These are phyloP conservation scores for Letharia lupina DNA, from an alignment of 495 filamentous ascomycete species.

Conservation along the genomic window DNA sequence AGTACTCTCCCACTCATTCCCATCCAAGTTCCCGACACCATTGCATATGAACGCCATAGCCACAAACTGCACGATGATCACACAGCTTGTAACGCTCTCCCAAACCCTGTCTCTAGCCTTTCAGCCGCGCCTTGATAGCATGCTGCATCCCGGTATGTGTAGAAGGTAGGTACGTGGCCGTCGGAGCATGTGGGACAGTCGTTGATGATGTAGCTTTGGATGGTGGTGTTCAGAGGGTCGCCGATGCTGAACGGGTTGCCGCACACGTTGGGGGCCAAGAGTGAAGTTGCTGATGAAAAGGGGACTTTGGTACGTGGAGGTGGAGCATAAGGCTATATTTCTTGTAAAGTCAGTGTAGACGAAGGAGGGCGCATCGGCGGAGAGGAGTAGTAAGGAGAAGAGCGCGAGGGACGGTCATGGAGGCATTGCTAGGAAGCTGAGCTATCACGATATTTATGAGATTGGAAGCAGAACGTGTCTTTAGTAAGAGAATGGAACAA, in stretches of 20 bases:
- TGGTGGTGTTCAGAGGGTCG: background rate
- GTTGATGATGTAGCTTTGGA: background rate
- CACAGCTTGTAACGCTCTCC: background rate
- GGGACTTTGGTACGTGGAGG: background rate
- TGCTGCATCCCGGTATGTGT: background rate
- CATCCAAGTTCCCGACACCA: background rate
- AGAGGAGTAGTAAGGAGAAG: background rate
- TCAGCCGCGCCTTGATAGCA: background rate
- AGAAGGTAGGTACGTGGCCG: background rate
- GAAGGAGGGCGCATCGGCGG: background rate
- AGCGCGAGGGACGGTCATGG: background rate
- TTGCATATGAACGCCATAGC: background rate
- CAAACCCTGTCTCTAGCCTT: background rate
- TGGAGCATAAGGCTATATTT: background rate
- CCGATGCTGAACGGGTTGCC: background rate
- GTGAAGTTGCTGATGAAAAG: background rate
- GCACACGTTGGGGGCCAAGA: background rate
- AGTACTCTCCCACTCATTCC: background rate
- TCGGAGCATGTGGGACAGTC: background rate
- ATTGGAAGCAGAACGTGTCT: background rate
- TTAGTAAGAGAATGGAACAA: background rate
- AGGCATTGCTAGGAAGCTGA: background rate
- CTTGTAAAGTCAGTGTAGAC: background rate
- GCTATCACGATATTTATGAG: background rate
- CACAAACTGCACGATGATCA: background rate